phyloP scores from a whole-genome alignment of 495 filamentous ascomycete genomes.

The Terfezia boudieri region DNA sequence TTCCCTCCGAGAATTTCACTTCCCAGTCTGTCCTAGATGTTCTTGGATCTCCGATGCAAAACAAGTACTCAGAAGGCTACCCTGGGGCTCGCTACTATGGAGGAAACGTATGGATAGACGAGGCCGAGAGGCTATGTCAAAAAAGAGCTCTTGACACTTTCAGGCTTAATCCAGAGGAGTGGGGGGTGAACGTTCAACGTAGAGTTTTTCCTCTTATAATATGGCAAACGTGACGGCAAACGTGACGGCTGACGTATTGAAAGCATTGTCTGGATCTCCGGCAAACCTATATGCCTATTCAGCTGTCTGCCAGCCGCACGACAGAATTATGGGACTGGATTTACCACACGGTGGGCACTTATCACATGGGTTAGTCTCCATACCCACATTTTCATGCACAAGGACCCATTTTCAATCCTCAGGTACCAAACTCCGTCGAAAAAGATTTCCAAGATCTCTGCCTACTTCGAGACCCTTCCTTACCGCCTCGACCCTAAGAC shows the following conservation, averaged over 20 bases:
- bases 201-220: constrained; percentile 3
- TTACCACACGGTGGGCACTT: constrained; percentile 91
- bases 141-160: constrained; percentile 72
- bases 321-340: constrained; percentile 91
- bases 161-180: constrained; percentile 58
- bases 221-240: neutral
- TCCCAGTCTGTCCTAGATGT: constrained; percentile 93
- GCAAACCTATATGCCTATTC: constrained; percentile 94
- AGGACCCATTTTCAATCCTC: neutral
- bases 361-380: constrained; percentile 44
- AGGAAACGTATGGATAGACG: constrained; percentile 87
- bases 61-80: constrained; percentile 98
- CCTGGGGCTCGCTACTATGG: constrained; percentile 94
- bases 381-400: neutral
- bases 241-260: constrained; percentile 2
- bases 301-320: constrained; percentile 73
- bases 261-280: constrained; percentile 83
- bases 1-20: constrained; percentile 97
- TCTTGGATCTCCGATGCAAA: constrained; percentile 95
- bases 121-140: constrained; percentile 74
- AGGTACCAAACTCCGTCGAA: constrained; percentile 84
- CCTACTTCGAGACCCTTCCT: constrained; percentile 95
- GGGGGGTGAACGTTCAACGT: constrained; percentile 98
- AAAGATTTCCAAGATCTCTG: constrained; percentile 95
- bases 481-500: constrained; percentile 81